A percentile compares a stretch with the other conserved stretches of the same genome.
These are phyloP conservation scores for Amphicarpaea edgeworthii DNA, from an alignment of 306 rosid genomes.

Conservation along the genomic window DNA sequence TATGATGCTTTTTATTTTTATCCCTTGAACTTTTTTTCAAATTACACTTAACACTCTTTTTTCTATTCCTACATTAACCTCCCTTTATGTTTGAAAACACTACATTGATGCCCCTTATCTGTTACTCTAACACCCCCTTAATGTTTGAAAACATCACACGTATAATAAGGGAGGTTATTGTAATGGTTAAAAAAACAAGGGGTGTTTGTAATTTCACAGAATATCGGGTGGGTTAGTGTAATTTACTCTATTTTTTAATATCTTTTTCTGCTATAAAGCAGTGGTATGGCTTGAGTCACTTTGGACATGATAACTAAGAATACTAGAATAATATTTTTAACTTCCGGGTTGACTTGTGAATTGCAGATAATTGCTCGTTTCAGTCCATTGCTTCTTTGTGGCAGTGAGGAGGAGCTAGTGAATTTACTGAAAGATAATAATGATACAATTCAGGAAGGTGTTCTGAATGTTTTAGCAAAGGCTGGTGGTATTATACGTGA, in stretches of 20 bases:
- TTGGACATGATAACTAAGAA: slow-evolving; percentile 30
- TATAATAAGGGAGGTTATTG: too few relatives aligned
- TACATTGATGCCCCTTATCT: too few relatives aligned
- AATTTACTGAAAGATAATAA: slow-evolving; percentile 84
- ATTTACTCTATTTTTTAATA: too few relatives aligned
- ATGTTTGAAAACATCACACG: too few relatives aligned
- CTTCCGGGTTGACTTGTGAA: slow-evolving; percentile 38
- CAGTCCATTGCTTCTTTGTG: slow-evolving; percentile 82
- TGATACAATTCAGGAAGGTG: slow-evolving; percentile 84
- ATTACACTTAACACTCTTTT: too few relatives aligned
- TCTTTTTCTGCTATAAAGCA: slow-evolving; percentile 32
- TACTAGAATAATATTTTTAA: slow-evolving; percentile 20
- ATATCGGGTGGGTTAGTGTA: too few relatives aligned
- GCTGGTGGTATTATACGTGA: slow-evolving; percentile 96
- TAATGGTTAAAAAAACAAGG: too few relatives aligned
- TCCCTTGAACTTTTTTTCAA: too few relatives aligned
- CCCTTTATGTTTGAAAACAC: too few relatives aligned
- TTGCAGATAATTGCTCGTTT: slow-evolving; percentile 91
- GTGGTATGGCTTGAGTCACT: slow-evolving; percentile 24
- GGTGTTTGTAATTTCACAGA: too few relatives aligned
- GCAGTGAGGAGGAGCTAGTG: slow-evolving; percentile 80
- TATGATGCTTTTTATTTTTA: slow-evolving; percentile 13
- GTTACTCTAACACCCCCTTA: too few relatives aligned
- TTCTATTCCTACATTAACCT: too few relatives aligned
- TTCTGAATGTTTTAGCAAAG: slow-evolving; percentile 80